A percentile compares a stretch with the other conserved stretches of the same genome.
These are phyloP conservation scores for Ogataea minuta DNA, from an alignment of 805 yeast genomes.

Conservation along the genomic window DNA sequence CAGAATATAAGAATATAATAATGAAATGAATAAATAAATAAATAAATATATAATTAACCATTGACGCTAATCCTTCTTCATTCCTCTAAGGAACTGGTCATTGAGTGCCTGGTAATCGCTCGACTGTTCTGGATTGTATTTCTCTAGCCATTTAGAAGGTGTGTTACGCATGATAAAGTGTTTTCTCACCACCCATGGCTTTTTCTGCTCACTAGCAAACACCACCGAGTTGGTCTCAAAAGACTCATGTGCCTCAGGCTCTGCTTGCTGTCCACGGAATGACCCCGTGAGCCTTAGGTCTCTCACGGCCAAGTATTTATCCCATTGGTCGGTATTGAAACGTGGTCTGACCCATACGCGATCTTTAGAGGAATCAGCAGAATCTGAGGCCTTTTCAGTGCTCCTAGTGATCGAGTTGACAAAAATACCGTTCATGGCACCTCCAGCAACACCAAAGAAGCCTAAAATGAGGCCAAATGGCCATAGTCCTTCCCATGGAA, in stretches of 20 bases:
- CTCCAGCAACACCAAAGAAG: constrained; percentile 53
- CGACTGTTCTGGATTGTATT: constrained; percentile 34
- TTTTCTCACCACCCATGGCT: constrained; percentile 39
- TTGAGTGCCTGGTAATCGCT: constrained; percentile 33
- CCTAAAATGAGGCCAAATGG: constrained; percentile 59
- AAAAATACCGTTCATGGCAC: constrained; percentile 38
- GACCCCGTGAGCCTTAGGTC: constrained; percentile 77
- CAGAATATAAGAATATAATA: constrained; percentile 27
- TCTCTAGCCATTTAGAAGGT: constrained; percentile 37
- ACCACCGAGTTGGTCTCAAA: constrained; percentile 67
- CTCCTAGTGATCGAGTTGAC: constrained; percentile 32
- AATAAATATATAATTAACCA: constrained; percentile 6
- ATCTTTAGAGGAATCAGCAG: constrained; percentile 35
- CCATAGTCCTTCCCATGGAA: constrained; percentile 67
- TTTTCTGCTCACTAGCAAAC: constrained; percentile 32
- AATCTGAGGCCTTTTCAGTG: constrained; percentile 34
- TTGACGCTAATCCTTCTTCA: constrained; percentile 28
- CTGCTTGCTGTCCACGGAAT: constrained; percentile 64
- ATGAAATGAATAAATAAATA: constrained; percentile 7
- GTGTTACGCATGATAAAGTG: constrained; percentile 40
- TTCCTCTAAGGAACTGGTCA: constrained; percentile 36
- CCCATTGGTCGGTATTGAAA: constrained; percentile 53
- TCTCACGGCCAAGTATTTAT: constrained; percentile 59
- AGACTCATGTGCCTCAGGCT: constrained; percentile 68
- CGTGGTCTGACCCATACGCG: constrained; percentile 55